phyloP scores from a whole-genome alignment of 495 filamentous ascomycete genomes.

The Pyrenopolyporus hunteri region DNA sequence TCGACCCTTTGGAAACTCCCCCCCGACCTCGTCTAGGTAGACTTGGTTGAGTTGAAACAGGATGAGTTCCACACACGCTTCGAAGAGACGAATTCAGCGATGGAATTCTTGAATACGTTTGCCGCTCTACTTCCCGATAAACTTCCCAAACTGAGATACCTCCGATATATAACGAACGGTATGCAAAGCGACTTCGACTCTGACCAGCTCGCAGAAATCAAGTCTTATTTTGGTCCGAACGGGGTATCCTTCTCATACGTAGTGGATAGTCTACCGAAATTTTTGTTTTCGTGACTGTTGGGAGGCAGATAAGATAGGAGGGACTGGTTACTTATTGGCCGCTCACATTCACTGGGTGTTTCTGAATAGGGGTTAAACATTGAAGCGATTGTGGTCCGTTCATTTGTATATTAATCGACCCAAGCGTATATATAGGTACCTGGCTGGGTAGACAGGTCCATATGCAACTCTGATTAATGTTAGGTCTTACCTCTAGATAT shows the following conservation, averaged over 20 bases:
- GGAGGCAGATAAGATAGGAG: background rate
- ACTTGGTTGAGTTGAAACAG: background rate
- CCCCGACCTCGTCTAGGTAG: constrained; percentile 7
- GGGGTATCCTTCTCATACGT: background rate
- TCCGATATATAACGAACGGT: background rate
- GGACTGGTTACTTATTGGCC: background rate
- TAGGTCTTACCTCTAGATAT: no score
- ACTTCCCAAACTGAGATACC: background rate
- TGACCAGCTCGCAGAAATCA: background rate
- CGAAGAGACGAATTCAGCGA: background rate
- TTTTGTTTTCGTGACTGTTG: background rate
- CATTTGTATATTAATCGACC: no score
- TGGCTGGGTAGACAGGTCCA: no score
- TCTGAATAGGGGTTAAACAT: background rate
- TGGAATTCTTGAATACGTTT: background rate
- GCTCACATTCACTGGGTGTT: background rate
- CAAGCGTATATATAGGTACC: no score
- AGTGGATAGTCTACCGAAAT: background rate
- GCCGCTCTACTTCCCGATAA: background rate
- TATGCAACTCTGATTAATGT: no score
- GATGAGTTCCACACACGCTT: background rate
- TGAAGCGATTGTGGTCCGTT: no score
- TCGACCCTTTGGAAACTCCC: background rate
- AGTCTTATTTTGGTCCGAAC: background rate
- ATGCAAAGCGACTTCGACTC: background rate